A percentile compares a stretch with the other conserved stretches of the same genome.
Conservation (phyloP, 768 basidiomycete species). For the Auricularia sp. region DNA sequence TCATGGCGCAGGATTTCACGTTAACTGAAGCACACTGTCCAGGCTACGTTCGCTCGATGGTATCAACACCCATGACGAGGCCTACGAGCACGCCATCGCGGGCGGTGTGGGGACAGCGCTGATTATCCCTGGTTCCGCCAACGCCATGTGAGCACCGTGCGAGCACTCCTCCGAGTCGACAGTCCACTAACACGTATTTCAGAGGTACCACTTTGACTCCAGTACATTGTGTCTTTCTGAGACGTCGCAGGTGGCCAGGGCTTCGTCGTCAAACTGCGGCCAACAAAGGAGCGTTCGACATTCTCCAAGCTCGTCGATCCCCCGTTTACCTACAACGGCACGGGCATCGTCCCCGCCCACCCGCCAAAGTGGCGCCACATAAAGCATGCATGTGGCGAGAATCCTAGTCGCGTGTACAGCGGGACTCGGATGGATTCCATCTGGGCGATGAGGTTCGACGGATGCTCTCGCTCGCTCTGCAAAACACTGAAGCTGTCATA, state of each 20-base stretch:
- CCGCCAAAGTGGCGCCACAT: not conserved
- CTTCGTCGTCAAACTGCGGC: no score
- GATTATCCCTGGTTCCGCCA: slow-evolving; percentile 58
- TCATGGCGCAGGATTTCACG: no score
- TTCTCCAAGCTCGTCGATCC: no score
- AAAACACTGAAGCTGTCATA: no score
- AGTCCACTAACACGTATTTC: no score
- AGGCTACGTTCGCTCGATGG: slow-evolving; percentile 72
- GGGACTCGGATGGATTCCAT: slow-evolving; percentile 28
- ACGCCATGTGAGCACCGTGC: slow-evolving; percentile 31
- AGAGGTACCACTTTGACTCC: no score
- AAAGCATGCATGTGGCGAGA: slow-evolving; percentile 29
- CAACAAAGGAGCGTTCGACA: no score
- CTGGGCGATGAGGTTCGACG: slow-evolving; percentile 59
- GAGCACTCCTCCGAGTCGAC: no score
- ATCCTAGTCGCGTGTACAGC: slow-evolving; percentile 13
- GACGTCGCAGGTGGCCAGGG: slow-evolving; percentile 19
- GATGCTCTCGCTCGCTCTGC: slow-evolving; percentile 57
- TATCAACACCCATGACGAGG: slow-evolving; percentile 70
- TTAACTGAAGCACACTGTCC: slow-evolving; percentile 17
- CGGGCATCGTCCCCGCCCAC: no score
- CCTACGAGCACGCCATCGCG: slow-evolving; percentile 48
- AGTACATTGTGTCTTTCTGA: no score
- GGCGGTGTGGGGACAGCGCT: slow-evolving; percentile 70
- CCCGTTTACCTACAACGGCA: no score